These are phyloP conservation scores for Dactylonectria macrodidyma DNA, from an alignment of 2,329 filamentous ascomycete genomes.

Conservation along the genomic window DNA sequence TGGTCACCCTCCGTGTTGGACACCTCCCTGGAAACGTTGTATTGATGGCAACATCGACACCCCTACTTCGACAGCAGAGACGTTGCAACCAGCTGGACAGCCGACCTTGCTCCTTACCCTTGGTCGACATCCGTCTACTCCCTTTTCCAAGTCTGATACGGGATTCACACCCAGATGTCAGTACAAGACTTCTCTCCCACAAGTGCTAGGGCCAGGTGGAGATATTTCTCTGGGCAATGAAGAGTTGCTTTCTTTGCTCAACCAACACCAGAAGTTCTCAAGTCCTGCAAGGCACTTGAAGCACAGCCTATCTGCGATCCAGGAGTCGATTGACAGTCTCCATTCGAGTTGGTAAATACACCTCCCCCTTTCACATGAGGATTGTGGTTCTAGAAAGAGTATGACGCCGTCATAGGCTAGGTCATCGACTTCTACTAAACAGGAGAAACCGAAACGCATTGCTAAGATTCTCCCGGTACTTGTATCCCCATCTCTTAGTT, in stretches of 20 bases:
- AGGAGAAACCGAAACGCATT: neutral
- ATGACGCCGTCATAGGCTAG: neutral
- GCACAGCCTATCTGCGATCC: no score
- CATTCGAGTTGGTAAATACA: no score
- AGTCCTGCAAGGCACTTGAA: no score
- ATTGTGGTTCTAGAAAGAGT: neutral
- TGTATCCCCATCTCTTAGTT: neutral
- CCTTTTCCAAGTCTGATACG: no score
- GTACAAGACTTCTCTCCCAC: neutral
- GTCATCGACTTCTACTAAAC: neutral
- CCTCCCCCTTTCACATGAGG: no score
- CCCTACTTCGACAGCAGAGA: neutral
- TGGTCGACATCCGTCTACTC: neutral
- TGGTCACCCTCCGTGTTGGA: neutral
- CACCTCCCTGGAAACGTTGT: neutral
- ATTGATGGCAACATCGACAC: neutral
- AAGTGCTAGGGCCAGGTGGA: neutral
- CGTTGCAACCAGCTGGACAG: no score
- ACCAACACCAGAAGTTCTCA: neutral
- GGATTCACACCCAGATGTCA: neutral
- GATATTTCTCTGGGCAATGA: neutral
- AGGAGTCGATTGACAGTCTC: neutral
- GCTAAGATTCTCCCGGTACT: neutral
- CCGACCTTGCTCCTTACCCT: neutral
- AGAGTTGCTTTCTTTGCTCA: neutral